Evolutionary conservation across 768 basidiomycete species (phyloP).

Genomic region (Mrakia blollopis): DNA sequence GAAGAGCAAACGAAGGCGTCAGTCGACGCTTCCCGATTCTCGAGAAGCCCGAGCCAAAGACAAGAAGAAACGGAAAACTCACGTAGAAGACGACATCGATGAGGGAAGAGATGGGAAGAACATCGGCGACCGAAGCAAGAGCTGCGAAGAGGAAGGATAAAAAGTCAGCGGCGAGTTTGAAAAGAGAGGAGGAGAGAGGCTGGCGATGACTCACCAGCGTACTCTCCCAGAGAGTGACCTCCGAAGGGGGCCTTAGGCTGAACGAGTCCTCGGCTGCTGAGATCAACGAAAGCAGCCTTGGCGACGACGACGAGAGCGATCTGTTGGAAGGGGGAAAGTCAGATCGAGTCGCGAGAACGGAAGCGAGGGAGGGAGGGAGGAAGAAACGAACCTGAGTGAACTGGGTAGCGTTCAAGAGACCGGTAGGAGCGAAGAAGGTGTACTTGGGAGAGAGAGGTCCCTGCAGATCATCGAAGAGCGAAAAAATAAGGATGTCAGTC

Average conservation of each 20-base stretch:
- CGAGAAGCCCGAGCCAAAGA: neutral
- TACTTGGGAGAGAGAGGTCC: constrained; percentile 82
- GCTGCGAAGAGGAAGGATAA: constrained; percentile 46
- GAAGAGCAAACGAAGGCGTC: neutral
- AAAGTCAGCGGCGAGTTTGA: neutral
- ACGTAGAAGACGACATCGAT: constrained; percentile 96
- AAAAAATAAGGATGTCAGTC: neutral
- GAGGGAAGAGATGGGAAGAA: constrained; percentile 86
- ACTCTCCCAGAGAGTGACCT: constrained; percentile 97
- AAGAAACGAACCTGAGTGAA: constrained; percentile 65
- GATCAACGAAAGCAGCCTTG: constrained; percentile 96
- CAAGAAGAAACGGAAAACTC: neutral
- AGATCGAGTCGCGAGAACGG: neutral
- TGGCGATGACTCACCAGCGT: constrained; percentile 52
- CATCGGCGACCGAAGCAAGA: constrained; percentile 93
- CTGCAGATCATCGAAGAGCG: neutral
- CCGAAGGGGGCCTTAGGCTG: constrained; percentile 86
- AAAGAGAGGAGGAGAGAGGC: neutral
- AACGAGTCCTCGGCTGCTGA: constrained; percentile 92
- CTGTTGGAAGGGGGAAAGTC: constrained; percentile 42
- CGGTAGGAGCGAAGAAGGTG: constrained; percentile 95
- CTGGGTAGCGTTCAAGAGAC: constrained; percentile 94
- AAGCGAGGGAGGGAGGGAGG: neutral
- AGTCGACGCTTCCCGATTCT: neutral
- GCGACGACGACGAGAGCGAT: constrained; percentile 97